Conservation (phyloP, 2,329 filamentous ascomycete species). For the Sordariomycetes sp. region DNA sequence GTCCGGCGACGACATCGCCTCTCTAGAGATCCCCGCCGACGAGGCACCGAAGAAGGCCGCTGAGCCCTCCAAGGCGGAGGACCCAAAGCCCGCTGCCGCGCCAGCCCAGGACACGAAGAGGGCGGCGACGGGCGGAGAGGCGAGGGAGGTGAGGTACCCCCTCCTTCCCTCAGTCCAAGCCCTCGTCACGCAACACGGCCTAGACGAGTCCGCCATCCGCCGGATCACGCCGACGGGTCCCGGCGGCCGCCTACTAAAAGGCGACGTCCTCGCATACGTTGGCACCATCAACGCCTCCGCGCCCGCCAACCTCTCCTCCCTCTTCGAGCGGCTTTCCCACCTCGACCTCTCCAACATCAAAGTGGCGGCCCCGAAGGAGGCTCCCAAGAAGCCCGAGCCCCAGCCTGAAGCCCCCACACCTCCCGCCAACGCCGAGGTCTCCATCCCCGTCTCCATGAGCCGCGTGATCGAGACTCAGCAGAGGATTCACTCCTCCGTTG, state of each 20-base stretch:
- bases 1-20: constrained; percentile 64
- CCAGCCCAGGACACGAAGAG: constrained; percentile 18
- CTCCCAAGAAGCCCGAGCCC: constrained; percentile 24
- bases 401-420: constrained; percentile 25
- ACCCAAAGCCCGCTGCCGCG: constrained; percentile 17
- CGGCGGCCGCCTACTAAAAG: constrained; percentile 81
- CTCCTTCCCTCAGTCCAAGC: constrained; percentile 76
- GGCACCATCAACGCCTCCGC: constrained; percentile 65
- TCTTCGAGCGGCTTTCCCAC: constrained; percentile 66
- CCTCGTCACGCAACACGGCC: constrained; percentile 67
- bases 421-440: constrained; percentile 45
- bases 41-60: constrained; percentile 23
- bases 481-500: constrained; percentile 66
- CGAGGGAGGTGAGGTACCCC: constrained; percentile 57
- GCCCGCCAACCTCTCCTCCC: constrained; percentile 58
- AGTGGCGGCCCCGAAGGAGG: constrained; percentile 45
- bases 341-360: constrained; percentile 96
- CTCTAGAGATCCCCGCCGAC: constrained; percentile 66
- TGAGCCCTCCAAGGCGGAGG: constrained; percentile 15
- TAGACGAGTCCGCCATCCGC: constrained; percentile 64
- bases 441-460: constrained; percentile 66
- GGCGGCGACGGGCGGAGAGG: constrained; percentile 22
- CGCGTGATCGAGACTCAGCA: constrained; percentile 73
- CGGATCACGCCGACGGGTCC: constrained; percentile 85
- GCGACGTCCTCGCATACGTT: constrained; percentile 84